These are phyloP conservation scores for Agaricus sinodeliciosus DNA, from an alignment of 768 basidiomycete species.

Conservation along the genomic window DNA sequence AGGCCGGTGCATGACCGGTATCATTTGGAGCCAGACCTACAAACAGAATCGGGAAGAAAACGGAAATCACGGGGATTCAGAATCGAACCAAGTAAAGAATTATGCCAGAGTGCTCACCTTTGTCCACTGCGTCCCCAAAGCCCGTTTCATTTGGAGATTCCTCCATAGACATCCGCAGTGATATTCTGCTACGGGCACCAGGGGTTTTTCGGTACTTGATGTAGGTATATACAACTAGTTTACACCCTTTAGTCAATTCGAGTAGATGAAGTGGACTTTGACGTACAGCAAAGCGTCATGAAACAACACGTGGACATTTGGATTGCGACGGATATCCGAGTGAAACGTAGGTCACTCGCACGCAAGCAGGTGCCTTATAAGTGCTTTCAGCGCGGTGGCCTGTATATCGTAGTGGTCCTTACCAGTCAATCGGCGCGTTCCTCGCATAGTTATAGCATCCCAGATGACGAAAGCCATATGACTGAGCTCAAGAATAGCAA, in stretches of 20 bases:
- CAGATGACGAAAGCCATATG: constrained; percentile 35
- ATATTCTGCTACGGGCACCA: constrained; percentile 48
- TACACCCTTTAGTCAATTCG: background rate
- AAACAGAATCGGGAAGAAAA: constrained; percentile 1
- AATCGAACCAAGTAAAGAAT: background rate
- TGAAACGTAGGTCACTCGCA: constrained; percentile 26
- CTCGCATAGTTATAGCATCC: constrained; percentile 32
- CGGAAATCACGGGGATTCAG: no score
- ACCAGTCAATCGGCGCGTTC: constrained; percentile 45
- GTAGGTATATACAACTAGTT: constrained; percentile 46
- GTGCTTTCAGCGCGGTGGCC: background rate
- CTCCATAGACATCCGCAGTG: constrained; percentile 40
- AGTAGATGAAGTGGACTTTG: background rate
- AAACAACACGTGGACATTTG: constrained; percentile 51
- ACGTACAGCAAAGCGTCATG: constrained; percentile 55
- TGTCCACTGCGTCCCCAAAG: constrained; percentile 22
- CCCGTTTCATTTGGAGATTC: constrained; percentile 25
- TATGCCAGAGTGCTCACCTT: constrained; percentile 44
- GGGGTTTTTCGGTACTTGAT: constrained; percentile 46
- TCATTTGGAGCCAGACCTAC: background rate
- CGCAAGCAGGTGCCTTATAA: constrained; percentile 42
- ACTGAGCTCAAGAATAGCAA: constrained; percentile 36
- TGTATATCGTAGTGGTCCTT: constrained; percentile 1
- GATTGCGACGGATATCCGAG: constrained; percentile 37
- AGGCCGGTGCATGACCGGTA: background rate